A percentile compares a stretch with the other conserved stretches of the same genome.
These are phyloP conservation scores for Crinitomyces ghanaensis DNA, from an alignment of 805 yeast species.

Conservation along the genomic window DNA sequence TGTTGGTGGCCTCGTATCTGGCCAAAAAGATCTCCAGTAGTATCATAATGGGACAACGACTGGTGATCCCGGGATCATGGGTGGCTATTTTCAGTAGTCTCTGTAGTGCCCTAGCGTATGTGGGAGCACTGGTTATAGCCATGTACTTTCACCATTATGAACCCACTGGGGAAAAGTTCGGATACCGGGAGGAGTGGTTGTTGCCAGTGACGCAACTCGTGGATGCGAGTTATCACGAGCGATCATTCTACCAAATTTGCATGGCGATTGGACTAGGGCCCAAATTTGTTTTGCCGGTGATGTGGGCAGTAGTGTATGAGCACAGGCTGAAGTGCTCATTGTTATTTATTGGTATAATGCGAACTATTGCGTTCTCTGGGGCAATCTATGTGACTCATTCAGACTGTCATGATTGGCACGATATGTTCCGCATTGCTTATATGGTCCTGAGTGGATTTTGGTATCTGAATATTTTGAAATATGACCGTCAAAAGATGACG, in stretches of 20 bases:
- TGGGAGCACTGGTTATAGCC: slow-evolving; percentile 4
- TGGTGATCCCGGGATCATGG: too few relatives aligned
- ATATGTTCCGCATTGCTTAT: slow-evolving; percentile 12
- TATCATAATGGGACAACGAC: too few relatives aligned
- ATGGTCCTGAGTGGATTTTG: slow-evolving; percentile 8
- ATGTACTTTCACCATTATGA: slow-evolving; percentile 3
- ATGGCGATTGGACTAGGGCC: slow-evolving; percentile 81
- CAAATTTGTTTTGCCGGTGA: slow-evolving; percentile 45
- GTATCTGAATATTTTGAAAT: slow-evolving; percentile 9
- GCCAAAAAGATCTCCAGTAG: too few relatives aligned
- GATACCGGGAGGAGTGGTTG: slow-evolving; percentile 23
- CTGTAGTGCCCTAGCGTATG: neutral
- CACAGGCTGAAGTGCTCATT: slow-evolving; percentile 7
- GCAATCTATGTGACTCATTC: slow-evolving; percentile 76
- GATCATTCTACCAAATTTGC: slow-evolving; percentile 68
- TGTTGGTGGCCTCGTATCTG: too few relatives aligned
- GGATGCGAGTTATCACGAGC: slow-evolving; percentile 54
- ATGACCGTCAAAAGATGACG: slow-evolving; percentile 3
- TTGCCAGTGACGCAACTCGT: slow-evolving; percentile 74
- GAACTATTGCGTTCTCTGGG: slow-evolving; percentile 75
- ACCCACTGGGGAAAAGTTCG: slow-evolving; percentile 2
- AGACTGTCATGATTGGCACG: slow-evolving; percentile 14
- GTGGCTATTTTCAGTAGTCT: too few relatives aligned
- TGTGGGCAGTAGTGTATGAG: slow-evolving; percentile 15
- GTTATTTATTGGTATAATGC: slow-evolving; percentile 40